Base-by-base conservation (phyloP, 805 yeast genomes). In the Teunomyces stri region DNA sequence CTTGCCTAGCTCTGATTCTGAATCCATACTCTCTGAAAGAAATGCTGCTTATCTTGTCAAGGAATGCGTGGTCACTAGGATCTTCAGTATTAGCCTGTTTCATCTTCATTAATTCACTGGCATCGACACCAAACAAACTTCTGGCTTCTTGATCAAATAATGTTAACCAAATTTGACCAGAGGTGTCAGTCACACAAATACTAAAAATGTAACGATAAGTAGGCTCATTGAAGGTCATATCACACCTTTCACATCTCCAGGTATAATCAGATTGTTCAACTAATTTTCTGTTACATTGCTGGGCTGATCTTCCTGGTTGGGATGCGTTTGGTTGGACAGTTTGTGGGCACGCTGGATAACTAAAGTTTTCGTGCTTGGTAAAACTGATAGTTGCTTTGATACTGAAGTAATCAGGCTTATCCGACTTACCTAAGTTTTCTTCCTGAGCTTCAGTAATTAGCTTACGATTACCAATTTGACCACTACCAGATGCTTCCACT, bases 171-270 rank as follows among this genome's bases (percentile, higher is more conserved):
- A 90, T 63, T 64, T 87, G 90, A 16, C 91, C 95, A 4, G 95
- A 78, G 55, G 75, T 74, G 65, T 94, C 99, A 59, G 83, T 76
- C n/a, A 90, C 78, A 3, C 89, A 80, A 40, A 82, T 65, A n/a
- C 85, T 84, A 56, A 92, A 65, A 45, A 90, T 82, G 57, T 87
- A 94, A 64, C 98, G 80, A 70, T 87, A 84, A 42, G 76, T 71
- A 15, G 98, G 97, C 41, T 74, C 76, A 2, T 78, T 74, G 60
- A 80, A 84, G 51, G 79, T 79, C 47, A 79, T 72, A 58, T 88
- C 85, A 76, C 98, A 91, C 64, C 85, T 86, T 64, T 91, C 98
- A 74, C 99, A 94, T 65, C 96, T 81, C 96, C 96, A 91, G 13
- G 84, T 74, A 11, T 86, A 89, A 52, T 68, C 72, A 59, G 81